Evolutionary conservation across 495 filamentous ascomycete genomes (phyloP), one percentile per base, ranked within the genome.

Genomic region (Trypethelium eluteriae): DNA sequence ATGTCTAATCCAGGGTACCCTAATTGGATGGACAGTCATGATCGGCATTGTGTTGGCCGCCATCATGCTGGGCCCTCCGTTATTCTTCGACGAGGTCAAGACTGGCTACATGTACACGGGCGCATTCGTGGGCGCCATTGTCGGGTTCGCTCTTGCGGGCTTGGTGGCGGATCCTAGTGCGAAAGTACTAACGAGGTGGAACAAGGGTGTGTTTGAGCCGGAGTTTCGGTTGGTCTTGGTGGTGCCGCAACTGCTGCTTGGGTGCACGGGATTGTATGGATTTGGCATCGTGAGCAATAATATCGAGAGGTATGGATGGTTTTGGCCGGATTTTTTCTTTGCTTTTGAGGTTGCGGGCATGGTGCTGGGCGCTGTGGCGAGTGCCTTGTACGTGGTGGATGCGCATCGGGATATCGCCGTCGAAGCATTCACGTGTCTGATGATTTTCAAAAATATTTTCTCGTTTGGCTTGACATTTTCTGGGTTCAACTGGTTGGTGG

Each of bases 11-110:
- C 93, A 97, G 81, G 92, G 92, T 12, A 84, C 90, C 1, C 81
- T 96, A 67, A 95, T 97, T 68, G 93, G 93, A 67, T 97, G 93
- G 93, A 92, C 91, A 3, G 93, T 96, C 7, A 88, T 97, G 72
- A 94, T 97, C 63, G 92, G 92, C 61, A 89, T 96, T 36, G 85
- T 94, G 64, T 77, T 96, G 35, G 92, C 90, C 9, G 86, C 85
- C 63, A 87, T 96, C 65, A 93, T 96, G 77, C 79, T 93, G 35
- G 84, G 85, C 9, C 85, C 88, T 2, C 93, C 93, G 0, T 80
- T 92, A 36, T 93, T 83, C 81, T 96, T 93, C 79, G 78, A 82
- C 68, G 90, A 95, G 75, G 88, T 89, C 36, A 74, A 92, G 66
- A 90, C 88, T 2, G 93, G 93, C 11, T 97, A 97, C 71, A 84